phyloP scores from a whole-genome alignment of 83 land plant genomes.

The Picea abies region DNA sequence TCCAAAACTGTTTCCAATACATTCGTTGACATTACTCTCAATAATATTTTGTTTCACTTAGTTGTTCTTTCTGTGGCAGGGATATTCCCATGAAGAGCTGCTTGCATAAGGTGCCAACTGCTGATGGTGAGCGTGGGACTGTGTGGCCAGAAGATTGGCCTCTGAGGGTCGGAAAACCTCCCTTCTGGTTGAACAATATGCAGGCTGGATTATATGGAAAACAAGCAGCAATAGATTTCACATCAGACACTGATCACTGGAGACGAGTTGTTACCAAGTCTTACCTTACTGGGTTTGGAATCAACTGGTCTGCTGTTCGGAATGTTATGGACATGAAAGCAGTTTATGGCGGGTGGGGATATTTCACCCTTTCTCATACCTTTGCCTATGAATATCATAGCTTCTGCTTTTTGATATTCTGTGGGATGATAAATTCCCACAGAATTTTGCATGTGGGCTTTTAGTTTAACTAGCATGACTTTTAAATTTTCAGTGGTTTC shows the following conservation, averaged over 20 bases:
- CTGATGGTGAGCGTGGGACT: conserved; percentile 48
- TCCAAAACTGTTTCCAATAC: not conserved
- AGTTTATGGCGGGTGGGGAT: conserved; percentile 83
- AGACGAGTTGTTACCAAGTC: conserved; percentile 61
- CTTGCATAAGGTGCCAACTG: conserved; percentile 75
- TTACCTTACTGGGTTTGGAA: conserved; percentile 72
- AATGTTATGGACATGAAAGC: conserved; percentile 99
- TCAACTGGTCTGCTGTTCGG: conserved; percentile 75
- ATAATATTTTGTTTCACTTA: conserved; percentile 1
- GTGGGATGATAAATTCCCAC: conserved; percentile 24
- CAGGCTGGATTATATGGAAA: conserved; percentile 78
- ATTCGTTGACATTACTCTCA: not conserved
- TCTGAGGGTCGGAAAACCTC: conserved; percentile 47
- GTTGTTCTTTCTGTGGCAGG: conserved; percentile 51
- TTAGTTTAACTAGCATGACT: conserved; percentile 39
- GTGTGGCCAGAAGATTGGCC: conserved; percentile 92
- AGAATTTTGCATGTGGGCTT: conserved; percentile 33
- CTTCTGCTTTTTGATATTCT: conserved; percentile 7
- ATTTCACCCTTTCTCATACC: conserved; percentile 2
- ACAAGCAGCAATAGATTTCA: conserved; percentile 76
- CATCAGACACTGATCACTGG: conserved; percentile 85
- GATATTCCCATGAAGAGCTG: conserved; percentile 83
- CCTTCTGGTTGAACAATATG: conserved; percentile 71
- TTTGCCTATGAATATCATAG: not conserved
- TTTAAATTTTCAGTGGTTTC: conserved; percentile 25